A percentile compares a stretch with the other conserved stretches of the same genome.
phyloP scores from a whole-genome alignment of 2,329 filamentous ascomycete genomes.

The Didymella arachidicola region DNA sequence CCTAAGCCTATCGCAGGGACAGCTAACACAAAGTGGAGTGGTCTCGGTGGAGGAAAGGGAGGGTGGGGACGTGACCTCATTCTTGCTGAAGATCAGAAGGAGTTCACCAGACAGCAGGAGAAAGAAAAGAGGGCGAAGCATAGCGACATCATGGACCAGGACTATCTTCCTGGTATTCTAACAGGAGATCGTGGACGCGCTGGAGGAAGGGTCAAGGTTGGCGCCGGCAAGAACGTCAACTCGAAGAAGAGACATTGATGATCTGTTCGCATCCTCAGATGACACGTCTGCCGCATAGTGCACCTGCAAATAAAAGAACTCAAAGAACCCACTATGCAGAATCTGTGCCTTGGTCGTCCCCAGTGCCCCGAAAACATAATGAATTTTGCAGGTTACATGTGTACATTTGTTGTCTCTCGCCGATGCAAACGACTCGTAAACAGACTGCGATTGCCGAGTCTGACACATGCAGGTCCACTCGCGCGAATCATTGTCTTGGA shows the following conservation, averaged over 20 bases:
- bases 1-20: constrained; percentile 87
- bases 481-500: background rate
- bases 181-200: constrained; percentile 75
- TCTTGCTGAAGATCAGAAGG: constrained; percentile 94
- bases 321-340: background rate
- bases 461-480: constrained; percentile 1
- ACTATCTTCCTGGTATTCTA: constrained; percentile 85
- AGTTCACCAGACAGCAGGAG: constrained; percentile 73
- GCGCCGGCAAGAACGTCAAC: constrained; percentile 87
- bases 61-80: constrained; percentile 88
- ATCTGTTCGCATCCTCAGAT: background rate
- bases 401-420: too few species aligned
- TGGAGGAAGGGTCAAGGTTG: constrained; percentile 77
- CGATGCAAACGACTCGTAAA: too few species aligned
- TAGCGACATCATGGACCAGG: constrained; percentile 91
- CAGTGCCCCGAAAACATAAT: background rate
- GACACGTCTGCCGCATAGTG: background rate
- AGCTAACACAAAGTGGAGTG: constrained; percentile 75
- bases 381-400: background rate
- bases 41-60: constrained; percentile 77
- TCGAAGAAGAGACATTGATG: constrained; percentile 67
- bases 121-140: constrained; percentile 72
- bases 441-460: background rate
- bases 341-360: background rate
- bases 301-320: background rate